These are phyloP conservation scores for Cyathus striatus DNA, from an alignment of 768 basidiomycete species.

Conservation along the genomic window DNA sequence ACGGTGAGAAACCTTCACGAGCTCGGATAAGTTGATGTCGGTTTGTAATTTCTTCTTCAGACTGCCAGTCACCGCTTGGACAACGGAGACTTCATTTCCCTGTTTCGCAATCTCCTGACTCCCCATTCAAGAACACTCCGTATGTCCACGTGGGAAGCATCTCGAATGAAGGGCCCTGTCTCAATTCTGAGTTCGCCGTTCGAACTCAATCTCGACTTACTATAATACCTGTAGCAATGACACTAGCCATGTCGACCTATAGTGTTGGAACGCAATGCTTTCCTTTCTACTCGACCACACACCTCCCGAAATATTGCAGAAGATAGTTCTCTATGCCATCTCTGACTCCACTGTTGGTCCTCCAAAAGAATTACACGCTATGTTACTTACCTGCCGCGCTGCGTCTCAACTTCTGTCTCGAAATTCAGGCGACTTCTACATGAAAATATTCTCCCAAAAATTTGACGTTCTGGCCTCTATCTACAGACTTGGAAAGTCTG, in stretches of 20 bases:
- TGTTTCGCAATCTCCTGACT: background rate
- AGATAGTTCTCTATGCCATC: constrained; percentile 25
- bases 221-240: background rate
- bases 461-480: constrained; percentile 43
- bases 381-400: constrained; percentile 27
- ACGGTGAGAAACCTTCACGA: too few species aligned
- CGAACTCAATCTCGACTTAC: constrained; percentile 5
- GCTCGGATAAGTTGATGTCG: too few species aligned
- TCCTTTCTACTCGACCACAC: constrained; percentile 18
- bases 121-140: background rate
- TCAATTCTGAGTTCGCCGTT: constrained; percentile 12
- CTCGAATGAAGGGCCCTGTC: constrained; percentile 4
- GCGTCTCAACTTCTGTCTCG: constrained; percentile 18
- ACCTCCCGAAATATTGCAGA: constrained; percentile 28
- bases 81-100: too few species aligned
- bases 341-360: constrained; percentile 22
- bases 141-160: constrained; percentile 12
- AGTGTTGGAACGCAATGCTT: constrained; percentile 20
- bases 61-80: background rate
- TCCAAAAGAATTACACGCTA: constrained; percentile 22
- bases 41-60: too few species aligned
- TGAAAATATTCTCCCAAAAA: constrained; percentile 35
- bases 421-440: constrained; percentile 23
- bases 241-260: constrained; percentile 6
- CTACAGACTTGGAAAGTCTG: constrained; percentile 26